Conservation (phyloP, 2,329 filamentous ascomycete species). For the Epichloe glyceriae region DNA sequence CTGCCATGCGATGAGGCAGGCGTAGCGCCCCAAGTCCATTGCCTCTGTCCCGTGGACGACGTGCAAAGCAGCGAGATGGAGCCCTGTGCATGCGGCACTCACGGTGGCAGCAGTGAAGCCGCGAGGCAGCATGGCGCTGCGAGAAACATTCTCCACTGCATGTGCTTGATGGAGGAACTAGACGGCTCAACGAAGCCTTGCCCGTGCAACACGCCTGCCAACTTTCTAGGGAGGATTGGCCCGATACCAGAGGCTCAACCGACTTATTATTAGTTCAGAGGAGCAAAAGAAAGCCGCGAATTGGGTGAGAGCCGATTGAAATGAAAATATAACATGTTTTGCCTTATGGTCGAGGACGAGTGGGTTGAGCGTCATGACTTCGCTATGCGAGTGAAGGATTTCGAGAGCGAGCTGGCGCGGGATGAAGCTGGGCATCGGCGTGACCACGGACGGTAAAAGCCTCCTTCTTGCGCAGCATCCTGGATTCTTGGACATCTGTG, state of each 20-base stretch:
- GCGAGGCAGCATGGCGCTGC: neutral
- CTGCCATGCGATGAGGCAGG: no score
- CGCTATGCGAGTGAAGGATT: constrained; percentile 57
- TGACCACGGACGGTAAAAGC: constrained; percentile 56
- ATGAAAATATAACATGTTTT: neutral
- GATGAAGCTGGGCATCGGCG: constrained; percentile 56
- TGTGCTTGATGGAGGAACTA: neutral
- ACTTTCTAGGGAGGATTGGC: neutral
- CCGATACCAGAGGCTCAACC: neutral
- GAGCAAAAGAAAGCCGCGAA: neutral
- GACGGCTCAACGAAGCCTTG: neutral
- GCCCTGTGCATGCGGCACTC: neutral
- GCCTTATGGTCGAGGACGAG: constrained; percentile 48
- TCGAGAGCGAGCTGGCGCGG: constrained; percentile 60
- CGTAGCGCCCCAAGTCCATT: neutral
- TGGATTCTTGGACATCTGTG: no score
- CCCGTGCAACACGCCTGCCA: neutral
- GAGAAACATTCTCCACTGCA: neutral
- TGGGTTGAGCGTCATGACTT: constrained; percentile 59
- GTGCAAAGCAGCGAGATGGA: neutral
- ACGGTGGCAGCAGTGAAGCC: neutral
- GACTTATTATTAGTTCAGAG: no score
- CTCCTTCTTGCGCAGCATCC: constrained; percentile 49
- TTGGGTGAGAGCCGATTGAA: neutral
- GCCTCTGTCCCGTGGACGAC: neutral